Percentiles rank a stretch among this genome's conserved stretches.
Evolutionary conservation across 2,329 filamentous ascomycete species (phyloP).

Genomic region (Arthrobotrys megalospora): DNA sequence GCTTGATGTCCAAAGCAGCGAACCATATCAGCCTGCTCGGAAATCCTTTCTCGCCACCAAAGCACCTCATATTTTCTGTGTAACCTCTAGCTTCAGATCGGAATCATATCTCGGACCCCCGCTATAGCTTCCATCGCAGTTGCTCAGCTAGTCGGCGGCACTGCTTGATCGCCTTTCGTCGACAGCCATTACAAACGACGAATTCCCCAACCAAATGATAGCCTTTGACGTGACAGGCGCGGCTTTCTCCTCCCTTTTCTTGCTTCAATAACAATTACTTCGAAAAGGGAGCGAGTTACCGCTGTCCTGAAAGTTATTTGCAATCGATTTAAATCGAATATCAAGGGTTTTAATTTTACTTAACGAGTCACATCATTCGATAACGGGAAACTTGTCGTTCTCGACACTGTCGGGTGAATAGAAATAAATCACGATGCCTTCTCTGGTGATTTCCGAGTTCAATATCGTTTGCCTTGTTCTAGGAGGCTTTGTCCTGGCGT

Average conservation of each 20-base stretch:
- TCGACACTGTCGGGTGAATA: not conserved
- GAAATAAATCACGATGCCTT: conserved; percentile 71
- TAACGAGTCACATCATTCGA: not conserved
- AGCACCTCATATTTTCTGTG: not conserved
- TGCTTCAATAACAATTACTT: conserved; percentile 60
- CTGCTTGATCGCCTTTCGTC: not conserved
- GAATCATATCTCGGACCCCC: not conserved
- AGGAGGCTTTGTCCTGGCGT: conserved; percentile 90
- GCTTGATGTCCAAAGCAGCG: not conserved
- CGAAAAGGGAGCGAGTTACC: conserved; percentile 49
- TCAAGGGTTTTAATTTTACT: conserved; percentile 5
- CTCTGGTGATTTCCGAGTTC: conserved; percentile 79
- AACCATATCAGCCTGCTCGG: not conserved
- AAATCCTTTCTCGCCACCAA: not conserved
- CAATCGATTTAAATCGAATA: not conserved
- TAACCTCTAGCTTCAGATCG: not conserved
- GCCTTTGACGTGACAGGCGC: conserved; percentile 22
- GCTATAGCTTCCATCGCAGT: not conserved
- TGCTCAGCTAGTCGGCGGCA: not conserved
- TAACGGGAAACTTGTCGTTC: not conserved
- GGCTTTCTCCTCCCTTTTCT: conserved; percentile 40
- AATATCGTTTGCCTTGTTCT: conserved; percentile 84
- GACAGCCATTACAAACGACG: not conserved
- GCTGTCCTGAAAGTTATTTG: conserved; percentile 28
- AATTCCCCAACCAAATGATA: conserved; percentile 41